Base-by-base conservation (phyloP, 2,329 filamentous ascomycete species). In the Colletotrichum tropicale region DNA sequence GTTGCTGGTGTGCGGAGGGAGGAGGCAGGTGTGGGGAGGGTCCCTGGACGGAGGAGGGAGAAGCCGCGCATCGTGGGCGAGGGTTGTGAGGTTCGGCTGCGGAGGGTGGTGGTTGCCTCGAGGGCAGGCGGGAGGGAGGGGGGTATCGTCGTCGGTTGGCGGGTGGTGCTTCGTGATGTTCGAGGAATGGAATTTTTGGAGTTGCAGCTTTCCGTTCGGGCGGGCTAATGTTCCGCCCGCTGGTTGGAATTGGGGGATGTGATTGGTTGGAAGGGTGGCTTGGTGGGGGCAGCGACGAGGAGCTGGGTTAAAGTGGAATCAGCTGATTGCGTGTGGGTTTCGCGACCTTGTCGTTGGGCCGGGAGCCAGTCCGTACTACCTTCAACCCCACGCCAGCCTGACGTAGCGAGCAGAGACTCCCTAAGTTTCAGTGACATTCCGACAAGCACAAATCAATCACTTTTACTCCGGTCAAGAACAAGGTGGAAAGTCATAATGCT, bases 401-500 rank as follows among this genome's bases (percentile, higher is more conserved):
- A 58, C 21, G 38, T 6, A 48, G 43, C 18, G 43, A 48, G 18
- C 9, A n/a, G n/a, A 48, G 43, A 48, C 5, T 18, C 0, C 8
- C 5, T 6, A 16, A n/a, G 9, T 7, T 21, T 0, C 10, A 21
- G 43, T 48, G 43, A 48, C 43, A 48, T 48, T 48, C 43, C 43
- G 43, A 48, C 18, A 48, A 48, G 18, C n/a, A 48, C 9, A 21
- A 2, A 48, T 48, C 43, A 48, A 48, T 12, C 3, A 48, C 6
- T 48, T 48, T 48, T n/a, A 5, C 1, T 26, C 3, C n/a, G 5
- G 15, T n/a, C 21, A 56, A 2, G 8, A 6, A 1, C 9, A 8
- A 10, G 9, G 3, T 16, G 36, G 8, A 21, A 34, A 34, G 26
- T 26, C 4, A 30, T 1, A 24, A 92, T 93, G 90, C 82, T 93